Percentiles rank a stretch among this genome's conserved stretches.
These are phyloP conservation scores for Backusella morwellensis DNA, from an alignment of 192 early-diverging fungal species.

Conservation along the genomic window DNA sequence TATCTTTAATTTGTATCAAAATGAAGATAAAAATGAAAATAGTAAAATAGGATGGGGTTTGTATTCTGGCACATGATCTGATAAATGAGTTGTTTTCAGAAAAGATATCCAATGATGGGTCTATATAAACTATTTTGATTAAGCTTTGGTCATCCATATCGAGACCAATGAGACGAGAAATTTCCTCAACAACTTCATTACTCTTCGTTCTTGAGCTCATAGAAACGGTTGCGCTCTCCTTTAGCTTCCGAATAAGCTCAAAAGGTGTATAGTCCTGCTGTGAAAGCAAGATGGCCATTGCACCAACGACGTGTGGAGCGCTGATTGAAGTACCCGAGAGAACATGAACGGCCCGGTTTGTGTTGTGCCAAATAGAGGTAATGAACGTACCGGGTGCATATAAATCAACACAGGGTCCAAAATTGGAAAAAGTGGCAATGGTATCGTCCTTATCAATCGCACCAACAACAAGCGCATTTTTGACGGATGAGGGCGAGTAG, in stretches of 20 bases:
- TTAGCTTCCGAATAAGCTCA: not conserved
- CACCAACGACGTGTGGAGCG: slow-evolving; percentile 45
- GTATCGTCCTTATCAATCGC: slow-evolving; percentile 58
- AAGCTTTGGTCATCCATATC: not conserved
- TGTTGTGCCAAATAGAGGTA: slow-evolving; percentile 54
- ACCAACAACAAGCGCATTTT: slow-evolving; percentile 46
- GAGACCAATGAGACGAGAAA: not conserved
- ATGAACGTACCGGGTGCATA: slow-evolving; percentile 47
- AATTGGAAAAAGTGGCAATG: slow-evolving; percentile 50
- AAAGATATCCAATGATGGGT: not conserved
- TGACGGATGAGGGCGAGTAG: slow-evolving; percentile 48
- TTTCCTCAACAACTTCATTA: not conserved
- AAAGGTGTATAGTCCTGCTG: slow-evolving; percentile 25
- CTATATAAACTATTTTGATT: not conserved
- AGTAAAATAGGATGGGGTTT: not conserved
- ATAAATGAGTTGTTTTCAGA: not conserved
- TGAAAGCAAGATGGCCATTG: slow-evolving; percentile 43
- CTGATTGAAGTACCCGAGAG: slow-evolving; percentile 79
- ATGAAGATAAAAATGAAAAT: not conserved
- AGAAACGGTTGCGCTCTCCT: not conserved
- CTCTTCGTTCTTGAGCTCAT: not conserved
- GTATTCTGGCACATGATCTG: not conserved
- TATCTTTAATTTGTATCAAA: not conserved
- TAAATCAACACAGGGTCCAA: slow-evolving; percentile 44
- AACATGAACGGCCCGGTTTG: slow-evolving; percentile 48